Conservation (phyloP, 345 rosid species). For the Sapria himalayana region DNA sequence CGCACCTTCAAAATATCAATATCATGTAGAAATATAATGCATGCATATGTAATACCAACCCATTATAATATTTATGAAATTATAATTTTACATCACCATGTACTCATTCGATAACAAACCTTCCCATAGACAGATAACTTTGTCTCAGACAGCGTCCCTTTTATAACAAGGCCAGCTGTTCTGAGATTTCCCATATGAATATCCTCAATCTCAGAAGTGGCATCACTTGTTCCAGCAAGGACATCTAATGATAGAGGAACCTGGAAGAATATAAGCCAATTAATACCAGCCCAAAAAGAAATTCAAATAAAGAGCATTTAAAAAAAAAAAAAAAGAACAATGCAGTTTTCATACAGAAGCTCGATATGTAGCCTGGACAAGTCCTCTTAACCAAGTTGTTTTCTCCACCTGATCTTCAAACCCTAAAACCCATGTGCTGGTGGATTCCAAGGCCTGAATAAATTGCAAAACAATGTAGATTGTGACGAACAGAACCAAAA, state of each 20-base stretch:
- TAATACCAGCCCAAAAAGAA: background rate
- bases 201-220: constrained; percentile 17
- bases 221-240: constrained; percentile 32
- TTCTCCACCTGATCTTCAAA: constrained; percentile 55
- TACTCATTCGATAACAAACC: constrained; percentile 16
- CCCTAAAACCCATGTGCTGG: constrained; percentile 82
- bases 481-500: no score
- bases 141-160: constrained; percentile 62
- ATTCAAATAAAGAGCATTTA: no score
- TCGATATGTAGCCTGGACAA: constrained; percentile 73
- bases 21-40: no score
- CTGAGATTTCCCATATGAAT: constrained; percentile 23
- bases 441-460: constrained; percentile 71
- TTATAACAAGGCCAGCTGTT: constrained; percentile 61
- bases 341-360: constrained; percentile 50
- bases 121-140: constrained; percentile 63
- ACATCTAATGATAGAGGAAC: constrained; percentile 51
- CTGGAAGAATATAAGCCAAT: constrained; percentile 14
- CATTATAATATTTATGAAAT: no score
- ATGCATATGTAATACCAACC: no score
- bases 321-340: constrained; percentile 5
- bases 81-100: no score
- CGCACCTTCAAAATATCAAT: no score
- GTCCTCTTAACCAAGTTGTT: constrained; percentile 67
- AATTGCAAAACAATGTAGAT: no score